phyloP scores from a whole-genome alignment of 2,329 filamentous ascomycete species.

The Cadophora luteo-olivacea region DNA sequence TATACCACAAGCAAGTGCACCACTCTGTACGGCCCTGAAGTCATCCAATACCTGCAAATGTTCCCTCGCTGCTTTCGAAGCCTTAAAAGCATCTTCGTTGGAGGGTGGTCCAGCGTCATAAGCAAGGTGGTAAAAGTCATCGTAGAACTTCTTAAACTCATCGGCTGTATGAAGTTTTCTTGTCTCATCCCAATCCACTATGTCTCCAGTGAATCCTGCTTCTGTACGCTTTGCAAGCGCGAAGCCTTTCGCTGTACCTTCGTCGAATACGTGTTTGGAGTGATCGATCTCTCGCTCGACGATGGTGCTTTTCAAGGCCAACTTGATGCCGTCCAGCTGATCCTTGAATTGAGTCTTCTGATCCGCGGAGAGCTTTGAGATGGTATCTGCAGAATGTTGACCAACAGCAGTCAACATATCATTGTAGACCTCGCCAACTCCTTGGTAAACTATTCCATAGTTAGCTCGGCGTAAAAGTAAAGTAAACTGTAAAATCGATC shows the following conservation, averaged over 20 bases:
- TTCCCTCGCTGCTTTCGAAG: conserved; percentile 1
- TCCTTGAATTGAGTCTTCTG: background rate
- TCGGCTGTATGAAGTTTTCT: background rate
- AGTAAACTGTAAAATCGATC: background rate
- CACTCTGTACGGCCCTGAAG: background rate
- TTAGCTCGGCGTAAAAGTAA: background rate
- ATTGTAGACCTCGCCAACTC: background rate
- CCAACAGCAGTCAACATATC: conserved; percentile 3
- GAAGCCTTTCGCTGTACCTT: background rate
- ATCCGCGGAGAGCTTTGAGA: background rate
- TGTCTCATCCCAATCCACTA: conserved; percentile 8
- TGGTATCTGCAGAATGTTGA: background rate
- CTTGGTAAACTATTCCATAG: background rate
- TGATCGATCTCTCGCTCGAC: conserved; percentile 11
- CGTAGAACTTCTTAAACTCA: conserved; percentile 3
- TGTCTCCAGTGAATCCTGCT: background rate
- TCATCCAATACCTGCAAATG: conserved; percentile 4
- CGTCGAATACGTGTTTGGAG: background rate
- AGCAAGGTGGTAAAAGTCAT: conserved; percentile 1
- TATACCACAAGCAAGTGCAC: background rate
- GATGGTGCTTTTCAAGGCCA: conserved; percentile 5
- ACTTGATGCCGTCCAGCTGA: background rate
- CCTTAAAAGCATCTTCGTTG: background rate
- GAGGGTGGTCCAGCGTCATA: background rate
- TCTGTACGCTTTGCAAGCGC: conserved; percentile 6